Evolutionary conservation across 176 grass and related monocot genomes (phyloP).

Genomic region (Oryza brachyantha): DNA sequence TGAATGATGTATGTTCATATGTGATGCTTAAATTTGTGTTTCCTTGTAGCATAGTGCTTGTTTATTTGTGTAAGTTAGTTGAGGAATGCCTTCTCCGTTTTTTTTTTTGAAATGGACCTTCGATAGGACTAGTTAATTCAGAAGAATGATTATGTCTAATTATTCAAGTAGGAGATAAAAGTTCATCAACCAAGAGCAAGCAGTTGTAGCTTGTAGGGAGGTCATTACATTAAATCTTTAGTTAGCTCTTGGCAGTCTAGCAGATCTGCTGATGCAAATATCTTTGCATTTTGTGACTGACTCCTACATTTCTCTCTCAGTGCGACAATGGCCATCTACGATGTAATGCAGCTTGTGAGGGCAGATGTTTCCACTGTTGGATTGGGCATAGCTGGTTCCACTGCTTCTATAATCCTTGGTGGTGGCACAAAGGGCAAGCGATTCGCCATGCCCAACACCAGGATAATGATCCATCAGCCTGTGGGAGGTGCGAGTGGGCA

Average conservation of each 20-base stretch:
- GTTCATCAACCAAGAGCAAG: not conserved
- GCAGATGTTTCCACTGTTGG: constrained; percentile 81
- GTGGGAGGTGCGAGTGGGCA: constrained; percentile 75
- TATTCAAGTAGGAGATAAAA: not conserved
- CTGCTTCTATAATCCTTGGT: constrained; percentile 84
- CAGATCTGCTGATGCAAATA: constrained; percentile 10
- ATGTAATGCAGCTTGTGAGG: constrained; percentile 83
- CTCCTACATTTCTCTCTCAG: constrained; percentile 40
- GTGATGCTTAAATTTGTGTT: not conserved
- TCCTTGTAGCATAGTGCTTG: not conserved
- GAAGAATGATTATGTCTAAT: not conserved
- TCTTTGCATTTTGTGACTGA: not conserved
- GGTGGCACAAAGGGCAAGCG: constrained; percentile 85
- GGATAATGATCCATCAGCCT: constrained; percentile 92
- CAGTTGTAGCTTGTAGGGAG: not conserved
- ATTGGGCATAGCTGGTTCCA: constrained; percentile 77
- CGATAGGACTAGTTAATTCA: not conserved
- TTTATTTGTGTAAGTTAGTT: not conserved
- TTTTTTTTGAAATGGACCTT: not conserved
- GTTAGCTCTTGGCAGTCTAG: not conserved
- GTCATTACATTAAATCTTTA: not conserved
- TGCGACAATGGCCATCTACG: constrained; percentile 92
- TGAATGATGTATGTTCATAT: not conserved
- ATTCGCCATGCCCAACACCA: constrained; percentile 94
- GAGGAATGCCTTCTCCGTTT: not conserved